phyloP scores from a whole-genome alignment of 2,329 filamentous ascomycete genomes.

The Aspergillus bombycis region DNA sequence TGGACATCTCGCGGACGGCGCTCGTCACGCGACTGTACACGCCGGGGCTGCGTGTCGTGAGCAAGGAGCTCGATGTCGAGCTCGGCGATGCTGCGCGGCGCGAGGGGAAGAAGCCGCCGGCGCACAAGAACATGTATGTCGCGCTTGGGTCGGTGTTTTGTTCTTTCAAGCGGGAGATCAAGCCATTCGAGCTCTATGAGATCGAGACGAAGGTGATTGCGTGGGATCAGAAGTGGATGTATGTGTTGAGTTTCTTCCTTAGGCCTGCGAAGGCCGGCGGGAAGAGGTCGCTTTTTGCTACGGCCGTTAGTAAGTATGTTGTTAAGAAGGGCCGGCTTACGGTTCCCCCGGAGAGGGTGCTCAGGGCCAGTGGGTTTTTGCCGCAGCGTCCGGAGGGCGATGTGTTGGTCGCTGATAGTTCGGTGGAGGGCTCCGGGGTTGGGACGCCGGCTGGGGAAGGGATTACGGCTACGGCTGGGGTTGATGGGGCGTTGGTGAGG shows the following conservation, averaged over 20 bases:
- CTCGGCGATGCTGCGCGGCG: slow-evolving; percentile 54
- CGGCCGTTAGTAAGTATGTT: slow-evolving; percentile 77
- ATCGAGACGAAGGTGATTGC: slow-evolving; percentile 70
- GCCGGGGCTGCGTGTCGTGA: slow-evolving; percentile 58
- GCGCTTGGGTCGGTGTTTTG: slow-evolving; percentile 74
- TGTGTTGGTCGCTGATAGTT: slow-evolving; percentile 22
- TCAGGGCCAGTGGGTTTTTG: slow-evolving; percentile 72
- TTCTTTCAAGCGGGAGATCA: slow-evolving; percentile 74
- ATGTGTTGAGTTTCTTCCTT: slow-evolving; percentile 74
- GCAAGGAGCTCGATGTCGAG: slow-evolving; percentile 57
- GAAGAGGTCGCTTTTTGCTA: slow-evolving; percentile 68
- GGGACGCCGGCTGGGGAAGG: slow-evolving; percentile 39
- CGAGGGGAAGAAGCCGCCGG: slow-evolving; percentile 54
- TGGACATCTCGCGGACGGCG: slow-evolving; percentile 81
- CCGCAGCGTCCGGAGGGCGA: slow-evolving; percentile 69
- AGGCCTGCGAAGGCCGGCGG: slow-evolving; percentile 51
- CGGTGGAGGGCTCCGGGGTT: slow-evolving; percentile 32
- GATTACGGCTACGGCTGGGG: slow-evolving; percentile 32
- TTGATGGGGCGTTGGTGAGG: slow-evolving; percentile 40
- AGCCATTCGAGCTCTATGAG: slow-evolving; percentile 70
- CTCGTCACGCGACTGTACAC: slow-evolving; percentile 71
- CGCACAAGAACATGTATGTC: slow-evolving; percentile 58
- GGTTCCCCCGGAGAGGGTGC: slow-evolving; percentile 75
- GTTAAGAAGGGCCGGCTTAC: slow-evolving; percentile 82
- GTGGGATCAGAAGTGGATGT: slow-evolving; percentile 84